Conservation (phyloP, 169 alveolate species). For the Eimeria tenella region DNA sequence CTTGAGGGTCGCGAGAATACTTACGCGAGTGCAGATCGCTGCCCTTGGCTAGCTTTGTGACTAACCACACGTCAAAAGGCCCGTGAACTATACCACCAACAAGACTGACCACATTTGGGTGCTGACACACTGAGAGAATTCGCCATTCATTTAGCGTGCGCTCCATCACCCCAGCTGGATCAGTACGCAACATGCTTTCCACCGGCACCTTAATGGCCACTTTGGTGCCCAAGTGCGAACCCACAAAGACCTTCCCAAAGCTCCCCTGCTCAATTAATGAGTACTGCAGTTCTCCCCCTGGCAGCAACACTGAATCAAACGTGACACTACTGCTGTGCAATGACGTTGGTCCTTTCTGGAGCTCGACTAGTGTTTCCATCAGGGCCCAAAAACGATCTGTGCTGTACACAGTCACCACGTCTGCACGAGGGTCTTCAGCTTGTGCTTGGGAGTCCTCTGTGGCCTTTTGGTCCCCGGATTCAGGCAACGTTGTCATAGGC, state of each 20-base stretch:
- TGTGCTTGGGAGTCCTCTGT: neutral
- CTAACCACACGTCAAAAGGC: conserved; percentile 92
- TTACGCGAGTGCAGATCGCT: conserved; percentile 91
- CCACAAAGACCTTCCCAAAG: conserved; percentile 77
- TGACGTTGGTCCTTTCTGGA: conserved; percentile 40
- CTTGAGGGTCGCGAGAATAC: conserved; percentile 82
- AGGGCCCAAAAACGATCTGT: conserved; percentile 60
- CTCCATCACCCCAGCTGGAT: conserved; percentile 92
- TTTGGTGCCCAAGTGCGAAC: conserved; percentile 60
- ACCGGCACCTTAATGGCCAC: conserved; percentile 93
- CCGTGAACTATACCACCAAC: conserved; percentile 93
- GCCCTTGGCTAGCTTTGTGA: conserved; percentile 89
- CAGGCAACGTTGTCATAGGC: too few relatives aligned
- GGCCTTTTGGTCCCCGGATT: neutral
- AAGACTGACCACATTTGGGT: conserved; percentile 79
- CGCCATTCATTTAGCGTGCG: conserved; percentile 92
- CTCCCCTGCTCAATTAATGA: conserved; percentile 73
- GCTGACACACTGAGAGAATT: conserved; percentile 84
- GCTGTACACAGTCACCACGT: conserved; percentile 64
- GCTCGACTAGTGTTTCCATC: conserved; percentile 38
- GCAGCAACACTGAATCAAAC: conserved; percentile 46
- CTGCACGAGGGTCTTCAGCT: neutral
- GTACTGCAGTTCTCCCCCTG: conserved; percentile 72
- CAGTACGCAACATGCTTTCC: conserved; percentile 87
- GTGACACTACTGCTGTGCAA: conserved; percentile 68